Percentiles rank a stretch among this genome's conserved stretches.
Conservation (phyloP, 2,329 filamentous ascomycete genomes). For the Diplodia scrobiculata region DNA sequence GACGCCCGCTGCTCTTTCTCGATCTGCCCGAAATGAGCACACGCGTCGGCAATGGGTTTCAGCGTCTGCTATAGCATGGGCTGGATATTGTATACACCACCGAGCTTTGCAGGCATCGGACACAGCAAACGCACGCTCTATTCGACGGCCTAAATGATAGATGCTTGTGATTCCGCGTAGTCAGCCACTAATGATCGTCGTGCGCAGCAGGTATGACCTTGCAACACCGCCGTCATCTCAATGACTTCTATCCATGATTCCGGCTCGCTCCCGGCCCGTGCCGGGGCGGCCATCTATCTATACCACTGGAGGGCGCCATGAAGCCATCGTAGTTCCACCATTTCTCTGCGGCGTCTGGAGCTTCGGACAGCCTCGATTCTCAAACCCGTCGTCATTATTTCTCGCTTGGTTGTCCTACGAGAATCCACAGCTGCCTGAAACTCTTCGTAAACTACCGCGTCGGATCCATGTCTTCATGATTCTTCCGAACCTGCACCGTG, state of each 20-base stretch:
- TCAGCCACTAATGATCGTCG: conserved; percentile 5
- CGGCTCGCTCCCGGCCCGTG: conserved; percentile 9
- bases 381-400: conserved; percentile 3
- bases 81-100: not conserved
- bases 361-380: conserved; percentile 12
- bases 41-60: conserved; percentile 24
- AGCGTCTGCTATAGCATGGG: conserved; percentile 24
- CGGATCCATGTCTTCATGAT: conserved; percentile 3
- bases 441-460: conserved; percentile 20
- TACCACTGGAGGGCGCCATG: conserved; percentile 8
- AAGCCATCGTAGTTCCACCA: conserved; percentile 14
- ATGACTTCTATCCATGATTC: conserved; percentile 11
- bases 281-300: conserved; percentile 11
- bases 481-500: conserved; percentile 4
- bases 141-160: not conserved
- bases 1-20: conserved; percentile 7
- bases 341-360: conserved; percentile 15
- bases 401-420: conserved; percentile 21
- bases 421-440: conserved; percentile 19
- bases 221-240: not conserved
- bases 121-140: conserved; percentile 5
- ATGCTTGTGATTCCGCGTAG: not conserved
- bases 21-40: conserved; percentile 16
- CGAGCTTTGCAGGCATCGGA: not conserved
- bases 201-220: conserved; percentile 5